Evolutionary conservation across 2,329 filamentous ascomycete species (phyloP), one percentile per base, ranked within the genome.

Genomic region (Beauveria bassiana): DNA sequence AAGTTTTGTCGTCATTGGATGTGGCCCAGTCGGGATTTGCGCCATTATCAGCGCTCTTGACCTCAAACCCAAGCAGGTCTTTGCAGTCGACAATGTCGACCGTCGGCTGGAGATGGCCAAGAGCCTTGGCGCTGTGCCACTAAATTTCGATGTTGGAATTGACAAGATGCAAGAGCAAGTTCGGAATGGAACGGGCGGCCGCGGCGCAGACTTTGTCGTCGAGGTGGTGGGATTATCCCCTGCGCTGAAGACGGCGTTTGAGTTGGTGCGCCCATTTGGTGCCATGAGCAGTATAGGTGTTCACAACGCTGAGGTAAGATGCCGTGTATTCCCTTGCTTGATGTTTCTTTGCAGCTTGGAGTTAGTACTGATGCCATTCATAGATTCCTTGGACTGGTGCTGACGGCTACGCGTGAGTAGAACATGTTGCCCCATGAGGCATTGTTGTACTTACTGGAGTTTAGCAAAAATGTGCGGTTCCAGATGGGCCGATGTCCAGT

Each of bases 171-270:
- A 86, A 61, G 79, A 82, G 66, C 83, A 88, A 59, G 86, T 96
- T 59, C 86, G 86, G 69, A 88, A 90, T 66, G 82, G 87, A 53
- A 95, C 91, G 0, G 81, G 88, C 18, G 91, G 91, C 8, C 81
- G 93, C 45, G 93, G 93, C 7, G 92, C 92, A 16, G 93, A 97
- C 74, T 86, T 90, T 20, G 86, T 95, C 2, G 86, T 96, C 66
- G 89, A 93, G 72, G 87, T 90, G 7, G 89, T 92, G 28, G 89
- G 89, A 0, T 75, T 87, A 63, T 86, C 84, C 59, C 82, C 86
- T 43, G 89, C 89, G 2, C 73, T 92, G 69, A 83, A 80, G 68
- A 89, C 86, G 42, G 88, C 84, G 0, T 91, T 86, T 72, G 87
- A 91, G 38, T 72, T 91, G 20, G 72, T 92, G 61, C 80, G 89